Conservation (phyloP, 805 yeast species). For the Torulaspora quercuum region DNA sequence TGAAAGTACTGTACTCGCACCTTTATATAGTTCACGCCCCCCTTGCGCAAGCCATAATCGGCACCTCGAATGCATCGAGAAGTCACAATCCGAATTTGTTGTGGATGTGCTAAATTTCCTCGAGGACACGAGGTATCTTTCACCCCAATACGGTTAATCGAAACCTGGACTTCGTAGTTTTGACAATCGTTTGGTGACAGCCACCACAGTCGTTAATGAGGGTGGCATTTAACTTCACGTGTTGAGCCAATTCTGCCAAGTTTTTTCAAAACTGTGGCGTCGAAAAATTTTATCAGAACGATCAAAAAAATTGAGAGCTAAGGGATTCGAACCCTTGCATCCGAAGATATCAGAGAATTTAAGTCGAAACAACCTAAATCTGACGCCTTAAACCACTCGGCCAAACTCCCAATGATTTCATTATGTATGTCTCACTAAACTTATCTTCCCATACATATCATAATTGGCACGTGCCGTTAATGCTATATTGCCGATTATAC, state of each 20-base stretch:
- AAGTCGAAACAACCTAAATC: slow-evolving; percentile 28
- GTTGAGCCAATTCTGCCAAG: background rate
- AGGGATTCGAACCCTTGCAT: slow-evolving; percentile 37
- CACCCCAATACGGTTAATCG: too few relatives aligned
- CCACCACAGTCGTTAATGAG: slow-evolving; percentile 11
- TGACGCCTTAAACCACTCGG: slow-evolving; percentile 37
- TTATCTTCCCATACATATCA: too few relatives aligned
- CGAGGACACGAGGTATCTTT: too few relatives aligned
- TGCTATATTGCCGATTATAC: too few relatives aligned
- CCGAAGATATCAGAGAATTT: slow-evolving; percentile 34
- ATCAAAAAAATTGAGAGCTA: slow-evolving; percentile 28
- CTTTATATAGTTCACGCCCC: too few relatives aligned
- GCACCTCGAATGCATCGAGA: too few relatives aligned
- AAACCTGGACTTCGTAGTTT: too few relatives aligned
- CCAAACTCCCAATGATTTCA: slow-evolving; percentile 25
- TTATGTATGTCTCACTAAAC: background rate
- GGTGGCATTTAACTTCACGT: slow-evolving; percentile 1
- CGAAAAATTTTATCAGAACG: background rate
- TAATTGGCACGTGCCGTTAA: too few relatives aligned
- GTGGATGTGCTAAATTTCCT: too few relatives aligned
- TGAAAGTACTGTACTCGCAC: too few relatives aligned
- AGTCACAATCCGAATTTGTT: too few relatives aligned
- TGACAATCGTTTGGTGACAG: slow-evolving; percentile 1
- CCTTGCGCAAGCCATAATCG: too few relatives aligned
- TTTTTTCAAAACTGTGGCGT: slow-evolving; percentile 10